Evolutionary conservation across 2,329 filamentous ascomycete species (phyloP), one percentile per base, ranked within the genome.

Genomic region (Thermoascus crustaceus): DNA sequence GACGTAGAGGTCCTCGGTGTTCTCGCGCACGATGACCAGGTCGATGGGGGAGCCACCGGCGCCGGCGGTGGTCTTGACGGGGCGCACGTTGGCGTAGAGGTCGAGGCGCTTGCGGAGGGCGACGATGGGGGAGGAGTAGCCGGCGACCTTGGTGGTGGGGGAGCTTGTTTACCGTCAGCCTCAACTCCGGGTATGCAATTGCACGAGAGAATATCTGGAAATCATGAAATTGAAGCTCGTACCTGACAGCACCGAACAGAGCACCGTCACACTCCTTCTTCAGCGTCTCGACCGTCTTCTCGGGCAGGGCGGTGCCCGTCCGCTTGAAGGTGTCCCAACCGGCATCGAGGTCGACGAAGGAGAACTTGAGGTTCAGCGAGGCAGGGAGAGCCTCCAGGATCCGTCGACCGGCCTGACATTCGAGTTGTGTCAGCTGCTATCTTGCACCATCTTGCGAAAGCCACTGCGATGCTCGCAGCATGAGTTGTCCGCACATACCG

Each of bases 1-100:
- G 52, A 98, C 89, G 66, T 94, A 94, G 25, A 98, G 75, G 61
- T 98, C 91, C 69, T 98, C 91, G 20, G 91, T 98, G 72, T 98
- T 98, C 68, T 98, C 91, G 47, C 91, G 85, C 37, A 96, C 91
- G 54, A 96, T 98, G 55, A 98, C 91, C 62, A 98, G 82, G 67
- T 98, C 91, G 55, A 95, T 87, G 44, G 83, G 82, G 53, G 63
- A 60, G 38, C 57, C 52, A 5, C 33, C 40, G 20, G 55, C 58
- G 43, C 61, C 63, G 36, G 76, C 74, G 21, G 77, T 82, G 30
- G 82, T 83, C 72, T 95, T 95, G 61, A 96, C 91, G 35, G 89
- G 89, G 23, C 91, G 84, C 33, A 98, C 88, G 61, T 98, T 98
- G 68, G 91, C 91, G 67, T 94, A 98, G 39, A 98, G 80, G 62